A percentile compares a stretch with the other conserved stretches of the same genome.
Conservation (phyloP, 441 rosid species). For the Pelargonium myrrhifolium region DNA sequence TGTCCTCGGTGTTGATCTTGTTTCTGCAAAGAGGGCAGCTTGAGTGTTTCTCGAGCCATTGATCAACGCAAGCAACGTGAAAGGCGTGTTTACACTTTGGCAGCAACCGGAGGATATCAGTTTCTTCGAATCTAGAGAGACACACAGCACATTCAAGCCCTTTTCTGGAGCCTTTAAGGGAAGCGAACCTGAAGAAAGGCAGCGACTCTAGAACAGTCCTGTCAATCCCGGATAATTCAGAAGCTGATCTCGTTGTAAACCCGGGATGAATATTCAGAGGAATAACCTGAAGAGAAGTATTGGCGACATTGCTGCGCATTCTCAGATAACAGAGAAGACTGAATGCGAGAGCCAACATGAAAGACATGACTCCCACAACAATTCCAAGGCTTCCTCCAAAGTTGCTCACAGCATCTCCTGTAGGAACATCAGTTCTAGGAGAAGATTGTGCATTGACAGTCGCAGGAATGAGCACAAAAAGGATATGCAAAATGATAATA, state of each 20-base stretch:
- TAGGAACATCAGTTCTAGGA: constrained; percentile 4
- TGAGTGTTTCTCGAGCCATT: constrained; percentile 57
- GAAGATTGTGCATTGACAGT: constrained; percentile 36
- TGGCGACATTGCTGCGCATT: constrained; percentile 32
- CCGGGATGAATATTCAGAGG: constrained; percentile 14
- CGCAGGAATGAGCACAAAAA: constrained; percentile 15
- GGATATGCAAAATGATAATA: background rate
- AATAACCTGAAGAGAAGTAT: constrained; percentile 13
- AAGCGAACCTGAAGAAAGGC: constrained; percentile 54
- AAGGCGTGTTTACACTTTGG: constrained; percentile 60
- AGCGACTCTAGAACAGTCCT: constrained; percentile 48
- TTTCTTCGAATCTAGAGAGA: constrained; percentile 47
- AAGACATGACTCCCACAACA: constrained; percentile 55
- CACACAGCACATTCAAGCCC: constrained; percentile 65
- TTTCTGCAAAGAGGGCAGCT: constrained; percentile 61
- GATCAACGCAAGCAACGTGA: constrained; percentile 56
- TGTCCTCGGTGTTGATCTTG: constrained; percentile 44
- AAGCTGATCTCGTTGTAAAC: constrained; percentile 23
- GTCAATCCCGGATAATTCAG: constrained; percentile 59
- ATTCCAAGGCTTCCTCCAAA: constrained; percentile 68
- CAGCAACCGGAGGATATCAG: constrained; percentile 41
- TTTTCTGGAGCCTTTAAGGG: constrained; percentile 48
- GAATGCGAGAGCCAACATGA: constrained; percentile 51
- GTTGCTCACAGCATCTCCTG: constrained; percentile 28
- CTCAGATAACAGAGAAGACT: constrained; percentile 50